Evolutionary conservation across 306 rosid species (phyloP), one percentile per base, ranked within the genome.

Genomic region (Trifolium fragiferum): DNA sequence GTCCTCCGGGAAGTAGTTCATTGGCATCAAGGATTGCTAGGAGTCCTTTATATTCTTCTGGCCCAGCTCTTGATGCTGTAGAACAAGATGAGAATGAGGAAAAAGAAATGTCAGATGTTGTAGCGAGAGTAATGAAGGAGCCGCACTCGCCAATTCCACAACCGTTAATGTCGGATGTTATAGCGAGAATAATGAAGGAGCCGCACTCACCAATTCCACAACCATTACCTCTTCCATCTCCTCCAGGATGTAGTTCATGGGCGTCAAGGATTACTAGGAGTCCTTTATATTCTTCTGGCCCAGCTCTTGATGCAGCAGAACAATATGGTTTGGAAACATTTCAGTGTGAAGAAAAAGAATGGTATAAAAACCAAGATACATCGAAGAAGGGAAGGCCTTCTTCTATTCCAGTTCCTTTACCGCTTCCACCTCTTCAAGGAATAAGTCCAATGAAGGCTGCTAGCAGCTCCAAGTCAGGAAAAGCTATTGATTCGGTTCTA

Each of bases 201-300:
- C 86, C 73, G 25, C 80, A 3, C 9, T 15, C 76, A 10, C 75
- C 90, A 11, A 78, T 70, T 74, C 90, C 96, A 30, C 97, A 85
- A 61, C 98, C 99, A 41, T 92, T 92, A 80, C 99, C 99, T 43
- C 98, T 95, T 59, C 99, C 99, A 23, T 78, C 87, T 20, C 54
- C 37, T 66, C 18, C 1, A 41, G 10, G 87, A 90, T 25, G 96
- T 13, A 32, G 16, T 57, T 16, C 63, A 12, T 21, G 11, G 63
- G 25, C 11, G n/a, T 57, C 23, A 57, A 57, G 9, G 63, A 57
- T 57, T 16, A 0, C 35, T 57, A 12, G 63, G 13, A 14, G 12
- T 10, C 60, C 60, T 53, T 20, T 53, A 10, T 53, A 4, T 53
- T 23, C 30, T 53, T 53, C 59, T 53, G 59, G 59, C 59, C 19